Base-by-base conservation (phyloP, 1,284 basidiomycete species). In the Ustilago xerochloae region DNA sequence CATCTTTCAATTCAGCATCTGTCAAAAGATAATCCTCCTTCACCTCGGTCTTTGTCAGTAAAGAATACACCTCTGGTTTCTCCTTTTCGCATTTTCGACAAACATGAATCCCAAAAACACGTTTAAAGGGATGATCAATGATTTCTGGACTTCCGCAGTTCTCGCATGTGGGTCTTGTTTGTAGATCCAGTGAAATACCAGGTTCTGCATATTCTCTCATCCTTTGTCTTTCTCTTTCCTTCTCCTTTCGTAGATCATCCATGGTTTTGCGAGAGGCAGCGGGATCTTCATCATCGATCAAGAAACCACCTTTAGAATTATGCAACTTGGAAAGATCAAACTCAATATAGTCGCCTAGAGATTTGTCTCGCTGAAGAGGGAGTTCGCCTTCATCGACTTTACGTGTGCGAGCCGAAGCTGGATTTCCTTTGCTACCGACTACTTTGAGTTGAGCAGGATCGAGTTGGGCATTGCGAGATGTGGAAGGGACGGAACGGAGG, bases 41-140 rank as follows among this genome's bases (percentile, higher is more conserved):
- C 85, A 95, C 98, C 85, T 99, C 97, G 0, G 97, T 98, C 87
- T 99, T 99, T 1, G 97, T 99, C 53, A 99, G 86, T 2, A 99
- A 87, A 84, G 93, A 93, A 85, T 97, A 99, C 84, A 91, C 91
- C 81, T 98, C 95, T 8, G 82, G 78, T 24, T 78, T 63, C 29
- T 93, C 93, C 53, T 90, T 88, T 73, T 92, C 90, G 86, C 95
- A 98, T 73, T 88, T 89, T 74, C 91, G 91, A 86, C 96, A 99
- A 2, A 99, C 93, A 18, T 89, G 82, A 82, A 92, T 91, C 48
- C 78, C 76, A 52, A 84, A 84, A 15, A 81, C 76, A 7, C 70
- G 59, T 43, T 71, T 59, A 41, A 81, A 79, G 3, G 78, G 75
- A 18, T 82, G 67, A 32, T 78, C 77, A 47, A 79, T 28, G 35